A percentile compares a stretch with the other conserved stretches of the same genome.
Evolutionary conservation across 75 land plant species (phyloP).

Genomic region (Pseudotsuga menziesii): DNA sequence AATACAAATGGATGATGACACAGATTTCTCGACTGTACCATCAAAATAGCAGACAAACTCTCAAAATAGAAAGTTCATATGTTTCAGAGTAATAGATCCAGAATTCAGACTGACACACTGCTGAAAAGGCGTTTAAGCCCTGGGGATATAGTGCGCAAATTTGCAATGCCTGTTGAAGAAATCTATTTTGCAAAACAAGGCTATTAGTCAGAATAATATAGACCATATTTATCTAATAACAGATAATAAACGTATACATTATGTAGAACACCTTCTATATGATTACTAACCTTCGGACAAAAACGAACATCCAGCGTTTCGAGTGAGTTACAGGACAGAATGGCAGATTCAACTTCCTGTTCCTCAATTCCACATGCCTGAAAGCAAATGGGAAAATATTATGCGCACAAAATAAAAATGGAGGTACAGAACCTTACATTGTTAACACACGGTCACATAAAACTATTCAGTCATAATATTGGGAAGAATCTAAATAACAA

Average conservation of each 20-base stretch:
- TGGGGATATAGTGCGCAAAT: constrained; percentile 53
- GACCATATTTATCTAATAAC: neutral
- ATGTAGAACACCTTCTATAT: neutral
- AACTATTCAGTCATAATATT: neutral
- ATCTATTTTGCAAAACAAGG: constrained; percentile 13
- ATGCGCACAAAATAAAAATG: neutral
- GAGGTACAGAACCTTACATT: neutral
- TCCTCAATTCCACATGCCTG: constrained; percentile 12
- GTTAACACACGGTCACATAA: neutral
- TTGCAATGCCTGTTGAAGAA: constrained; percentile 18
- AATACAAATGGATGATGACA: too few relatives aligned
- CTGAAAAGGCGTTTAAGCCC: constrained; percentile 83
- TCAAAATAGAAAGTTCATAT: too few relatives aligned
- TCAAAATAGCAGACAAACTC: too few relatives aligned
- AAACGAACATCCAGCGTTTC: neutral
- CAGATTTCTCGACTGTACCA: too few relatives aligned
- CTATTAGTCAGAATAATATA: neutral
- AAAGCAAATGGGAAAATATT: neutral
- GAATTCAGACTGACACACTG: constrained; percentile 28
- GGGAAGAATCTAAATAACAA: too few relatives aligned
- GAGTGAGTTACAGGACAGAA: neutral
- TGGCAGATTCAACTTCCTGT: neutral
- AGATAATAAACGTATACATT: neutral
- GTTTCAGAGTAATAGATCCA: too few relatives aligned
- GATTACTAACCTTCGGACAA: neutral